A percentile compares a stretch with the other conserved stretches of the same genome.
phyloP scores from a whole-genome alignment of 768 basidiomycete species.

The Suillus subaureus region DNA sequence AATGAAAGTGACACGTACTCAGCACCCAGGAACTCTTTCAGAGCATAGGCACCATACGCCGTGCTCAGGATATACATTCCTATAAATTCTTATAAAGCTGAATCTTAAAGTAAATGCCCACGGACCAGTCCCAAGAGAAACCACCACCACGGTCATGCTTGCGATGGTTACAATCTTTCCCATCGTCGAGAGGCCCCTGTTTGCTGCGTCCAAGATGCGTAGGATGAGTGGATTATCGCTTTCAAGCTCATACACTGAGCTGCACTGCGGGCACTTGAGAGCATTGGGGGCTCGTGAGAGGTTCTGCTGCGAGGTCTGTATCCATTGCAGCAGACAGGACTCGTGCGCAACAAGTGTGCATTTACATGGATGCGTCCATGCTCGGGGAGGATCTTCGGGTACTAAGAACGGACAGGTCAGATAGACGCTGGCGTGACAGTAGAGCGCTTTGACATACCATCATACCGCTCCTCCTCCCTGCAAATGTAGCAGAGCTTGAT shows the following conservation, averaged over 20 bases:
- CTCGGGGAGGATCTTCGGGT: conserved; percentile 49
- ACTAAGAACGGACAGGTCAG: conserved; percentile 28
- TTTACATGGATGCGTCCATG: conserved; percentile 80
- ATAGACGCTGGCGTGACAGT: conserved; percentile 3
- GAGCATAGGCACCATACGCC: conserved; percentile 72
- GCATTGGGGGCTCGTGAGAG: conserved; percentile 58
- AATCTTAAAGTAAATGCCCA: conserved; percentile 22
- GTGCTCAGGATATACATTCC: conserved; percentile 55
- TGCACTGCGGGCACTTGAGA: conserved; percentile 81
- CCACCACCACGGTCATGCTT: conserved; percentile 50
- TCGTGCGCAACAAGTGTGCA: conserved; percentile 85
- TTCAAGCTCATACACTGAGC: conserved; percentile 63
- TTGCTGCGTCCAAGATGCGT: conserved; percentile 50
- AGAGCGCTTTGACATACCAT: conserved; percentile 30
- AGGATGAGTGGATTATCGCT: conserved; percentile 62
- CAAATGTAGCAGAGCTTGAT: conserved; percentile 85
- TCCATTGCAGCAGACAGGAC: conserved; percentile 78
- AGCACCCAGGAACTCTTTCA: conserved; percentile 67
- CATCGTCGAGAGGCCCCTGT: conserved; percentile 48
- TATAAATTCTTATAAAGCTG: conserved; percentile 34
- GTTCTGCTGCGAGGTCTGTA: conserved; percentile 66
- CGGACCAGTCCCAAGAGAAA: conserved; percentile 65
- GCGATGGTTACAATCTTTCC: conserved; percentile 57
- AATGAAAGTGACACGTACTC: conserved; percentile 45
- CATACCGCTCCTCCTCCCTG: conserved; percentile 66